These are phyloP conservation scores for Groenewaldozyma salmanticensis DNA, from an alignment of 805 yeast genomes.

Conservation along the genomic window DNA sequence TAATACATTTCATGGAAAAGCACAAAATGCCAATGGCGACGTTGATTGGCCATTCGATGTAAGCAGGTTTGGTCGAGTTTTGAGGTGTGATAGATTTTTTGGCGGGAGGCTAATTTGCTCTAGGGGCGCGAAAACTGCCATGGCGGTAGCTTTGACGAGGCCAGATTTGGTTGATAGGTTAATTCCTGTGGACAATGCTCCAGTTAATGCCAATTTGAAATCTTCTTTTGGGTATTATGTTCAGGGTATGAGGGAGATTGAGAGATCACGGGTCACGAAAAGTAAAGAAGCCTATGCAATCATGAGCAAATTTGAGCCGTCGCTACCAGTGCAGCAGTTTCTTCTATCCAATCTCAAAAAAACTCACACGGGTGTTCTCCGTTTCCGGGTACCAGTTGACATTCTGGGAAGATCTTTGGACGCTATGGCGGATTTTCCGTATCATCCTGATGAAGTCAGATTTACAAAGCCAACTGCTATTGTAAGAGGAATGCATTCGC, in stretches of 20 bases:
- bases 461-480: conserved; percentile 71
- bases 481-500: conserved; percentile 66
- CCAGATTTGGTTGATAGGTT: conserved; percentile 54
- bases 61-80: conserved; percentile 3
- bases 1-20: conserved; percentile 58
- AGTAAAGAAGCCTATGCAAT: conserved; percentile 60
- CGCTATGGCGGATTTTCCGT: conserved; percentile 74
- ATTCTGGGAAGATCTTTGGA: conserved; percentile 42
- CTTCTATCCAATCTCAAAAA: conserved; percentile 57
- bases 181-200: conserved; percentile 84
- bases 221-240: conserved; percentile 61
- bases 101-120: conserved; percentile 24
- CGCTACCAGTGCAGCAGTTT: conserved; percentile 60
- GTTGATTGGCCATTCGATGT: conserved; percentile 37
- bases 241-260: conserved; percentile 49
- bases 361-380: conserved; percentile 29
- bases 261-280: conserved; percentile 34
- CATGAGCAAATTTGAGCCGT: conserved; percentile 53
- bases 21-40: conserved; percentile 24
- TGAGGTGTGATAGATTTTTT: background rate
- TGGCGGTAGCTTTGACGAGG: conserved; percentile 68
- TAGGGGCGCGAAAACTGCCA: conserved; percentile 93
- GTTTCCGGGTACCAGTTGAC: conserved; percentile 60
- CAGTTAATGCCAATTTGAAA: conserved; percentile 52
- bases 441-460: conserved; percentile 39